phyloP scores from a whole-genome alignment of 2,329 filamentous ascomycete genomes.

The Biscogniauxia marginata region DNA sequence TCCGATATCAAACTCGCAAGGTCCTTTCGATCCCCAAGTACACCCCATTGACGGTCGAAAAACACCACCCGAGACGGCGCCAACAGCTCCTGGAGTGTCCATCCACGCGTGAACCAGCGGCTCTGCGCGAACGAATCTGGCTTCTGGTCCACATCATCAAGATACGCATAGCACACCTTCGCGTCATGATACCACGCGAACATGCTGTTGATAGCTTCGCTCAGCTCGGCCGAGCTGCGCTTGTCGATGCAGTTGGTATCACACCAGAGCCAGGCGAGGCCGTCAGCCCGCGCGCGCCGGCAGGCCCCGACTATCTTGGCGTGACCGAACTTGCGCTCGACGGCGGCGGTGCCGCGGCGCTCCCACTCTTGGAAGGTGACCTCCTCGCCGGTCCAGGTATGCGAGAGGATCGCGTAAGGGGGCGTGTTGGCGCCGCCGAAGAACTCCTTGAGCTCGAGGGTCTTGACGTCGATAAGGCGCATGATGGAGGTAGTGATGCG shows the following conservation, averaged over 20 bases:
- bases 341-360: conserved; percentile 11
- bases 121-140: conserved; percentile 9
- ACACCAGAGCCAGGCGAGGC: conserved; percentile 33
- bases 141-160: conserved; percentile 28
- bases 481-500: conserved; percentile 21
- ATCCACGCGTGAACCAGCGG: conserved; percentile 28
- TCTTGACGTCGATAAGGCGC: conserved; percentile 38
- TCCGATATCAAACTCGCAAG: conserved; percentile 10
- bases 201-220: conserved; percentile 39
- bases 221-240: conserved; percentile 33
- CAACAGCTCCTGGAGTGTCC: conserved; percentile 29
- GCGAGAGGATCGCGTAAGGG: conserved; percentile 40
- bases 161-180: conserved; percentile 34
- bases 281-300: conserved; percentile 26
- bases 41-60: conserved; percentile 14
- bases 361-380: conserved; percentile 34
- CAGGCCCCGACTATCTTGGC: conserved; percentile 35
- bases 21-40: conserved; percentile 9
- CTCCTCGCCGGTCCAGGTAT: conserved; percentile 37
- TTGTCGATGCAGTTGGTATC: conserved; percentile 40
- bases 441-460: conserved; percentile 34
- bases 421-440: conserved; percentile 25
- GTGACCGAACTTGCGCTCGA: conserved; percentile 28
- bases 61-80: conserved; percentile 25
- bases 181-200: conserved; percentile 33